Evolutionary conservation across 2,329 filamentous ascomycete species (phyloP).

Genomic region (Acephala macrosclerotiorum): DNA sequence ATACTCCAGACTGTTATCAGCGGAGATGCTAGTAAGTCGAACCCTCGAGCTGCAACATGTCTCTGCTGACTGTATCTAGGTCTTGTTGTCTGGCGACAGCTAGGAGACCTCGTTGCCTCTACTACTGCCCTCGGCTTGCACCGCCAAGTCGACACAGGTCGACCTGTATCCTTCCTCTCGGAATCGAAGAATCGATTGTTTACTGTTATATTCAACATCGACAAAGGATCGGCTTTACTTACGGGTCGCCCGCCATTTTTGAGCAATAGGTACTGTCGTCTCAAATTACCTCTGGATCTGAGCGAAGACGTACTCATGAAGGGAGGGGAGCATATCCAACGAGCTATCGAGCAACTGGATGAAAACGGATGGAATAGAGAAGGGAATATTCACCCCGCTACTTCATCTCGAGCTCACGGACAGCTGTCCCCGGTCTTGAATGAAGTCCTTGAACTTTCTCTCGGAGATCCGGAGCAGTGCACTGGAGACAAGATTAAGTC

Average conservation of each 20-base stretch:
- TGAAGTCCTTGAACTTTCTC: slow-evolving; percentile 64
- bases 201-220: slow-evolving; percentile 49
- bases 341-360: slow-evolving; percentile 52
- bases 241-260: slow-evolving; percentile 62
- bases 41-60: neutral
- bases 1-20: slow-evolving; percentile 48
- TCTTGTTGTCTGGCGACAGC: slow-evolving; percentile 48
- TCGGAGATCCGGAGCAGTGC: slow-evolving; percentile 35
- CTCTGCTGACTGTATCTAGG: slow-evolving; percentile 36
- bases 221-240: slow-evolving; percentile 60
- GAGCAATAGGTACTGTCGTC: slow-evolving; percentile 59
- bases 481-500: slow-evolving; percentile 36
- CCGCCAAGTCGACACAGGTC: slow-evolving; percentile 33
- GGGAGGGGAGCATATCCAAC: slow-evolving; percentile 48
- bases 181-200: slow-evolving; percentile 49
- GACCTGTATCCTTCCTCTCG: slow-evolving; percentile 41
- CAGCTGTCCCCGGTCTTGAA: slow-evolving; percentile 60
- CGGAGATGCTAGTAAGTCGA: slow-evolving; percentile 51
- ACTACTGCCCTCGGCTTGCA: slow-evolving; percentile 41
- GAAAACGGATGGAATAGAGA: slow-evolving; percentile 59
- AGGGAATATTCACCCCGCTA: slow-evolving; percentile 52
- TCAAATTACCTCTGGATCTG: slow-evolving; percentile 62
- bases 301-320: slow-evolving; percentile 57
- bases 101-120: slow-evolving; percentile 47
- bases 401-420: slow-evolving; percentile 54